phyloP scores from a whole-genome alignment of 1,284 basidiomycete species.

The Mycosarcoma mackinlayi region DNA sequence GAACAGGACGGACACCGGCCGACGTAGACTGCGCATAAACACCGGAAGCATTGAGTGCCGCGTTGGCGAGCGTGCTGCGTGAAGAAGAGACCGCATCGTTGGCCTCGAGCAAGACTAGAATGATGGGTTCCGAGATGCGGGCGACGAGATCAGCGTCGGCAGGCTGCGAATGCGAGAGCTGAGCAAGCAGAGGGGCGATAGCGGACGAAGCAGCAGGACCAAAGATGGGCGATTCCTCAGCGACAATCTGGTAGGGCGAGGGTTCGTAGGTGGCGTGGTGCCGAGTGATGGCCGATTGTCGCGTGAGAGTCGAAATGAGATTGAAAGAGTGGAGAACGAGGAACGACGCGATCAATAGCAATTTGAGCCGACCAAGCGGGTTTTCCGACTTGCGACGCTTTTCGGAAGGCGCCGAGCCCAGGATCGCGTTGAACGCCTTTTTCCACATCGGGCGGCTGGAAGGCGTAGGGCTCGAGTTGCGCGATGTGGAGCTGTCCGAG shows the following conservation, averaged over 20 bases:
- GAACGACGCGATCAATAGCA: slow-evolving; percentile 77
- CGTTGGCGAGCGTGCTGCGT: slow-evolving; percentile 48
- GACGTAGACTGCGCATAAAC: slow-evolving; percentile 32
- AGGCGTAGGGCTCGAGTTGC: slow-evolving; percentile 40
- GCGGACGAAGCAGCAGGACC: slow-evolving; percentile 33
- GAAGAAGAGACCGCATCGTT: slow-evolving; percentile 31
- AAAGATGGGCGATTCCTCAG: slow-evolving; percentile 48
- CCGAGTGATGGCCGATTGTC: slow-evolving; percentile 76
- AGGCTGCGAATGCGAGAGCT: slow-evolving; percentile 50
- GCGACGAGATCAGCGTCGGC: slow-evolving; percentile 55
- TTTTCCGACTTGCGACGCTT: slow-evolving; percentile 73
- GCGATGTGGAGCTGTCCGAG: slow-evolving; percentile 44
- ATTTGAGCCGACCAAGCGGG: slow-evolving; percentile 87
- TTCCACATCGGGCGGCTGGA: slow-evolving; percentile 52
- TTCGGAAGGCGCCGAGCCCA: slow-evolving; percentile 73
- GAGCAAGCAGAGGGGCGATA: slow-evolving; percentile 56
- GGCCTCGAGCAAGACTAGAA: slow-evolving; percentile 78
- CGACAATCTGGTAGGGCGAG: slow-evolving; percentile 60
- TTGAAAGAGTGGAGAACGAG: slow-evolving; percentile 74
- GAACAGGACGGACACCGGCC: slow-evolving; percentile 20
- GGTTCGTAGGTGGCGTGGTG: slow-evolving; percentile 69
- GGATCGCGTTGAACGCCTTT: slow-evolving; percentile 47
- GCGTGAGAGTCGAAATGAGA: slow-evolving; percentile 89
- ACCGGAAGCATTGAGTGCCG: slow-evolving; percentile 60
- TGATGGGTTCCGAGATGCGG: slow-evolving; percentile 68